Evolutionary conservation across 2,329 filamentous ascomycete genomes (phyloP), one percentile per base, ranked within the genome.

Genomic region (Coniochaeta sp.): DNA sequence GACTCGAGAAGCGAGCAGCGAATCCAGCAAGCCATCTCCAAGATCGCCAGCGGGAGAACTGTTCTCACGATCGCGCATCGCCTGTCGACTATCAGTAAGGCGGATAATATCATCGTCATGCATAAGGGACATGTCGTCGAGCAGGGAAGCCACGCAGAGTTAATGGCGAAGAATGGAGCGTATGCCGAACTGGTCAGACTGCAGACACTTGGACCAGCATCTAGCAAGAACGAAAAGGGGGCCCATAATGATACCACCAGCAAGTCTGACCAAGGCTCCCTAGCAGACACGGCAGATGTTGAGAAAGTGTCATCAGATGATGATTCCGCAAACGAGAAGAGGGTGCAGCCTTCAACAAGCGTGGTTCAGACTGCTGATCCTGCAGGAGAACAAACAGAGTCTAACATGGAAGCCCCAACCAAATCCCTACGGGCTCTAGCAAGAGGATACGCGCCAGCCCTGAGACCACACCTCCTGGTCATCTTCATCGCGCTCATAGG

Each of bases 51-150:
- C 9, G 76, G 78, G 26, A 74, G 84, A 22, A 88, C 85, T 0
- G 86, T 84, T 0, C 81, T 89, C 56, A 78, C 84, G 2, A 85
- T 88, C 60, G 84, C 85, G 0, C 81, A 84, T 69, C 72, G 81
- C 1, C 71, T 84, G 7, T 79, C 77, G 0, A 84, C 81, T 0
- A 79, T 83, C 62, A 77, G 77, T 60, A 74, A 80, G 55, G 84
- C 85, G 0, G 82, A 88, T 64, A 78, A 81, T 57, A 87, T 88
- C 38, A 72, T 87, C 6, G 85, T 88, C 2, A 71, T 88, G 61
- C 73, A 81, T 9, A 73, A 79, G 60, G 85, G 85, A 0, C 67
- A 74, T 47, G 77, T 84, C 2, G 73, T 84, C 6, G 85, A 88
- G 69, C 73, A 82, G 65, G 85, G 85, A 0, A 81, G 77, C 0